Evolutionary conservation across 2,329 filamentous ascomycete species (phyloP).

Genomic region (Aspergillus pseudonomiae): DNA sequence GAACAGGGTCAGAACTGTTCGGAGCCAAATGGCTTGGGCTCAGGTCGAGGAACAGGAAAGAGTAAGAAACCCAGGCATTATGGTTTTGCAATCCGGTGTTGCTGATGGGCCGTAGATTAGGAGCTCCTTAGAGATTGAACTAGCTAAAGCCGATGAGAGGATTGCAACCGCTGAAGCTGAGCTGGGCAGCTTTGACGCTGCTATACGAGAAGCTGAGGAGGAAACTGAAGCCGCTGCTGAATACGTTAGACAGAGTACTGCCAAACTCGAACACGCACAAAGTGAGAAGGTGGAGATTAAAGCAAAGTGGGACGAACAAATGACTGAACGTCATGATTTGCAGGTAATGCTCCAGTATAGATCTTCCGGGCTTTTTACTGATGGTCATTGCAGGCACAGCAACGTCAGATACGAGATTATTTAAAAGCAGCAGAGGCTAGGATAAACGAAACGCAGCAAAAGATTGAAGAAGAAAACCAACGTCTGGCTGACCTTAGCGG

Average conservation of each 20-base stretch:
- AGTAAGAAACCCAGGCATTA: slow-evolving; percentile 28
- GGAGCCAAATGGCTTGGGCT: slow-evolving; percentile 78
- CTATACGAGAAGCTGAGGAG: slow-evolving; percentile 48
- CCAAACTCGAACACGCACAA: slow-evolving; percentile 47
- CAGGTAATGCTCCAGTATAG: slow-evolving; percentile 40
- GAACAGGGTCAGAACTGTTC: slow-evolving; percentile 60
- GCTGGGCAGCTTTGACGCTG: slow-evolving; percentile 49
- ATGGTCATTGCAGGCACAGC: slow-evolving; percentile 57
- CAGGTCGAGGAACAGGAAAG: slow-evolving; percentile 79
- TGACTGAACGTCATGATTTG: slow-evolving; percentile 56
- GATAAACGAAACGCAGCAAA: slow-evolving; percentile 45
- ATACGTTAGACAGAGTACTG: slow-evolving; percentile 48
- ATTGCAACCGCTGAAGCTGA: slow-evolving; percentile 52
- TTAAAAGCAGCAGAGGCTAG: slow-evolving; percentile 56
- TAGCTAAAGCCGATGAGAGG: slow-evolving; percentile 46
- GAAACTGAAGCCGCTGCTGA: slow-evolving; percentile 45
- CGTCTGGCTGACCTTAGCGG: slow-evolving; percentile 71
- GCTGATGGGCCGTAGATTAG: slow-evolving; percentile 31
- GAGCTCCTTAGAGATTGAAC: slow-evolving; percentile 39
- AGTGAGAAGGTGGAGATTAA: slow-evolving; percentile 55
- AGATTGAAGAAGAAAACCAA: slow-evolving; percentile 52
- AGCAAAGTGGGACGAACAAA: slow-evolving; percentile 57
- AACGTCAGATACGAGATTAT: slow-evolving; percentile 65
- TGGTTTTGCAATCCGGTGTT: neutral
- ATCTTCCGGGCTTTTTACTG: slow-evolving; percentile 9